Evolutionary conservation across 2,329 filamentous ascomycete species (phyloP).

Genomic region (Nannizzia gypsea): DNA sequence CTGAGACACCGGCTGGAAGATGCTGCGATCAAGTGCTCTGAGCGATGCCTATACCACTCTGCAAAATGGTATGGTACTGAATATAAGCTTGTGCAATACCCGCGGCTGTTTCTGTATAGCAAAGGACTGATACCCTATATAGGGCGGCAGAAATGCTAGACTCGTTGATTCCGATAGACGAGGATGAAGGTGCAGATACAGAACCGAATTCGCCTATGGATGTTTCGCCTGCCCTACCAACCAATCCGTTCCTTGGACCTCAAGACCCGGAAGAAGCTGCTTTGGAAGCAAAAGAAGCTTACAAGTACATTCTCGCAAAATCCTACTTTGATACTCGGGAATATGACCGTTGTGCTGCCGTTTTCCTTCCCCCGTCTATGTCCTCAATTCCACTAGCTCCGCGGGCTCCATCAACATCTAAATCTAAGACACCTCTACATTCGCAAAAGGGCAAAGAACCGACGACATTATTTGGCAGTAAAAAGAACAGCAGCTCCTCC

Average conservation of each 20-base stretch:
- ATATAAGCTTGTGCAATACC: neutral
- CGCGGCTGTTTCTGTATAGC: neutral
- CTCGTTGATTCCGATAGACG: conserved; percentile 53
- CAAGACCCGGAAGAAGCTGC: conserved; percentile 59
- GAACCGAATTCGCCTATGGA: conserved; percentile 50
- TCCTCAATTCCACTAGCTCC: conserved; percentile 54
- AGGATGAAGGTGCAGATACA: conserved; percentile 43
- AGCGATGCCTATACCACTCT: conserved; percentile 88
- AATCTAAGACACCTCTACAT: conserved; percentile 12
- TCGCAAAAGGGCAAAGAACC: conserved; percentile 53
- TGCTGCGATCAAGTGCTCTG: conserved; percentile 80
- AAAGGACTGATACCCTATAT: conserved; percentile 9
- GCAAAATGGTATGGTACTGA: conserved; percentile 65
- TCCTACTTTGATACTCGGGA: conserved; percentile 92
- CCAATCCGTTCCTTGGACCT: conserved; percentile 42
- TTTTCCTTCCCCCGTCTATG: conserved; percentile 72
- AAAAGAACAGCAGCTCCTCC: conserved; percentile 24
- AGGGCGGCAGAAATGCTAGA: conserved; percentile 93
- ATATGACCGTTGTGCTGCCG: conserved; percentile 81
- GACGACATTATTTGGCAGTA: conserved; percentile 26
- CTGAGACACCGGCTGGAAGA: conserved; percentile 67
- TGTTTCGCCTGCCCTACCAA: conserved; percentile 39
- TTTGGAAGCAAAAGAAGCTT: conserved; percentile 66
- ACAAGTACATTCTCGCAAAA: conserved; percentile 80
- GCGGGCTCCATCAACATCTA: conserved; percentile 20